Base-by-base conservation (phyloP, 1,139 yeast species). In the Blastobotrys illinoisensis region DNA sequence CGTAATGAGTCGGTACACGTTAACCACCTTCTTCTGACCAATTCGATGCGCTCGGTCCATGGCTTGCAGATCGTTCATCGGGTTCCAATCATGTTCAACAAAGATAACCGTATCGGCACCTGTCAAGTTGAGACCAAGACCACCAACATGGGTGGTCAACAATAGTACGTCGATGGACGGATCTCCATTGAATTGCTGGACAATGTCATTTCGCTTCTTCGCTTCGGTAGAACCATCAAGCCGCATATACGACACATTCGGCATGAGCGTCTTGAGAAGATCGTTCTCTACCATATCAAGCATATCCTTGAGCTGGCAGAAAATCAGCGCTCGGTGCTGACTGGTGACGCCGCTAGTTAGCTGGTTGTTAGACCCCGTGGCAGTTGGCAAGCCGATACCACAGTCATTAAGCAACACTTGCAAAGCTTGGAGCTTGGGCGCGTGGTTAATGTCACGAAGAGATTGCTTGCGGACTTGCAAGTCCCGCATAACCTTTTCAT, bases 31-130 rank as follows among this genome's bases (percentile, higher is more conserved):
- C 75, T 90, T 90, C 72, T 95, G 99, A 3, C 99, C 99, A 62
- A 95, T 82, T 70, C 99, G 80, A 71, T 95, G 99, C 0, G 99
- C 99, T 67, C 99, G 80, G 69, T 95, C 99, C 99, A 95, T 95
- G 0, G 99, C 99, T 70, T 95, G 99, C 58, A 95, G 77, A 75
- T 95, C 99, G 67, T 90, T 93, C 99, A 95, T 95, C 21, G 99
- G 99, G 69, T 95, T 95, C 99, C 99, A 95, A 71, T 95, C 99
- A 67, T 95, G 99, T 67, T 95, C 99, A 44, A 95, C 96, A 73
- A 95, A 95, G 13, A 95, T 93, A 51, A 95, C 99, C 0, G 99
- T 95, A 68, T 95, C 99, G 0, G 99, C 99, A 59, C 99, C 99
- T 0, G 99, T 95, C 69, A 95, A 78, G 68, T 95, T 95, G 66